phyloP scores from a whole-genome alignment of 306 rosid genomes.

The Dicorynia guianensis region DNA sequence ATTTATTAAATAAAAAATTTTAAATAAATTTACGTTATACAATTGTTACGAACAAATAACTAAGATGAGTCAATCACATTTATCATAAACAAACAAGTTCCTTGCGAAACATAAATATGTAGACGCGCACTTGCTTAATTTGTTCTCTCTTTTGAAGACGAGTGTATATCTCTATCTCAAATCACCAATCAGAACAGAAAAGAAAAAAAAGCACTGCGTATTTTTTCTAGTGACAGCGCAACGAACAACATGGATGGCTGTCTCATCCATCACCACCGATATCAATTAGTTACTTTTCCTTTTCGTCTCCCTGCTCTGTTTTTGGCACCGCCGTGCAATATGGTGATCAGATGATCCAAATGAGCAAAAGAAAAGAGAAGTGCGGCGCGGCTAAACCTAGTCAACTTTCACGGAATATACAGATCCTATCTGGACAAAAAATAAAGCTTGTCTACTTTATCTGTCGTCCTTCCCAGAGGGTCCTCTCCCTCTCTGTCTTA shows the following conservation, averaged over 20 bases:
- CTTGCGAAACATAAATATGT: neutral
- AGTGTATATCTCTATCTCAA: neutral
- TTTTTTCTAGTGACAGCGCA: neutral
- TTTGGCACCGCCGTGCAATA: no score
- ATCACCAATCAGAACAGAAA: neutral
- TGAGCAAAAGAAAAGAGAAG: constrained; percentile 15
- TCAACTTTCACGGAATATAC: constrained; percentile 46
- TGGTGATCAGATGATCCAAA: neutral
- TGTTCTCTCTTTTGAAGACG: neutral
- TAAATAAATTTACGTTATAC: no score
- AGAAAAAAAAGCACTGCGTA: neutral
- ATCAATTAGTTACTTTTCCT: neutral
- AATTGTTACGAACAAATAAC: no score
- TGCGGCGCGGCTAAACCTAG: constrained; percentile 47
- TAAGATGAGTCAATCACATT: no score
- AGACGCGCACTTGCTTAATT: neutral
- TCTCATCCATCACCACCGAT: constrained; percentile 4
- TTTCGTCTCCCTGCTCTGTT: neutral
- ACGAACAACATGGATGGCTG: neutral
- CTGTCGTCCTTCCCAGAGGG: constrained; percentile 45
- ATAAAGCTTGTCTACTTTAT: constrained; percentile 56
- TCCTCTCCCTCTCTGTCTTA: neutral
- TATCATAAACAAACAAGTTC: no score
- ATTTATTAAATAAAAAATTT: no score
- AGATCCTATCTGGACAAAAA: constrained; percentile 45